A percentile compares a stretch with the other conserved stretches of the same genome.
Evolutionary conservation across 345 rosid species (phyloP).

Genomic region (Gossypium bickii): DNA sequence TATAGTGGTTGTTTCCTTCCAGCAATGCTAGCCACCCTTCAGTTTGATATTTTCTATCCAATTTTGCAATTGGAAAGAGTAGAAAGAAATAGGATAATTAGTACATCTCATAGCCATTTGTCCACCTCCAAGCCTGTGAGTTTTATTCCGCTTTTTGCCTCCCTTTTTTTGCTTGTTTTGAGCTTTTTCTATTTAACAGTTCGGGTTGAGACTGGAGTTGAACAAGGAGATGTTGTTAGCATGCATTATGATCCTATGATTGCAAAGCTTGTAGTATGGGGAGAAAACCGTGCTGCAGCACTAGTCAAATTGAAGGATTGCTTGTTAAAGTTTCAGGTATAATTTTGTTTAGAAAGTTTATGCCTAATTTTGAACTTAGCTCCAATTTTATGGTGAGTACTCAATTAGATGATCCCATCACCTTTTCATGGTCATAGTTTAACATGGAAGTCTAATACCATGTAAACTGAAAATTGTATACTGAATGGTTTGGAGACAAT

Average conservation of each 20-base stretch:
- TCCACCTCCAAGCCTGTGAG: not conserved
- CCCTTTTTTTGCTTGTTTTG: constrained; percentile 13
- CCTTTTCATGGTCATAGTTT: not conserved
- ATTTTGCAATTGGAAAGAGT: constrained; percentile 1
- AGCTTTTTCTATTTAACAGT: constrained; percentile 36
- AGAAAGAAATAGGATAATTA: not conserved
- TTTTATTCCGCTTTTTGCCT: not conserved
- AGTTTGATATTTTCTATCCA: not conserved
- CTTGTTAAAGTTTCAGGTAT: constrained; percentile 85
- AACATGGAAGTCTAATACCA: not conserved
- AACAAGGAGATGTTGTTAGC: constrained; percentile 88
- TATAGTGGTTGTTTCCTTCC: constrained; percentile 9
- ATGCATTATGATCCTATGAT: constrained; percentile 99
- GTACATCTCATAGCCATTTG: constrained; percentile 6
- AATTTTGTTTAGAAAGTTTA: not conserved
- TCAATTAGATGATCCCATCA: constrained; percentile 6
- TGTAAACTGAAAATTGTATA: not conserved
- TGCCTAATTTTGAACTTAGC: constrained; percentile 12
- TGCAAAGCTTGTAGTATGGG: constrained; percentile 96
- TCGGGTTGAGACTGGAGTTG: constrained; percentile 92
- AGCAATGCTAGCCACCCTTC: constrained; percentile 5
- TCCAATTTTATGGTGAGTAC: constrained; percentile 9
- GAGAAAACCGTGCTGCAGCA: constrained; percentile 76
- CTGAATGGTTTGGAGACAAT: constrained; percentile 8
- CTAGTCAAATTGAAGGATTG: constrained; percentile 81